These are phyloP conservation scores for Magnusiomyces magnusii DNA, from an alignment of 1,139 yeast species.

Conservation along the genomic window DNA sequence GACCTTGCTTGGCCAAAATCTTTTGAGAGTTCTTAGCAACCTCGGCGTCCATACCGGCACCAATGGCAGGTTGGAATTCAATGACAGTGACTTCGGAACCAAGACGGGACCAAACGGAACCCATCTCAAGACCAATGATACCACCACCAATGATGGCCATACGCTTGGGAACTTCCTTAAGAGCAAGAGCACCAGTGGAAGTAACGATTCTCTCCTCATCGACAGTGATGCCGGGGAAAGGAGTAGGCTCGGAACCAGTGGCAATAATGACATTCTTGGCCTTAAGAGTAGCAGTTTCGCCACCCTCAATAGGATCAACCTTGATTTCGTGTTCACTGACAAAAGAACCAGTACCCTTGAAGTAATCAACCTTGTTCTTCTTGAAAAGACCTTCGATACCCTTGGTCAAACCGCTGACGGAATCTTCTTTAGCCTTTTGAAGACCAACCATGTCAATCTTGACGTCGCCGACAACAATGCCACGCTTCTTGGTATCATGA, in stretches of 20 bases:
- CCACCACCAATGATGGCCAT: slow-evolving; percentile 98
- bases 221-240: slow-evolving; percentile 96
- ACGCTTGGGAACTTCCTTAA: slow-evolving; percentile 86
- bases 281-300: slow-evolving; percentile 55
- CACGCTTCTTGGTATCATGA: slow-evolving; percentile 86
- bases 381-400: slow-evolving; percentile 95
- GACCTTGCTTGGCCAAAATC: slow-evolving; percentile 87
- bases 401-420: slow-evolving; percentile 80
- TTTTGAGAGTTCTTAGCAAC: slow-evolving; percentile 86
- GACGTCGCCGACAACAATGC: slow-evolving; percentile 85
- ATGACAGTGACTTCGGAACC: slow-evolving; percentile 94
- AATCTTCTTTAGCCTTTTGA: slow-evolving; percentile 87
- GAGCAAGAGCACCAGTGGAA: slow-evolving; percentile 83
- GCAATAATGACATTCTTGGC: slow-evolving; percentile 92
- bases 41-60: slow-evolving; percentile 97
- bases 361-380: slow-evolving; percentile 90
- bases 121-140: slow-evolving; percentile 99
- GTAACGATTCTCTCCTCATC: slow-evolving; percentile 98
- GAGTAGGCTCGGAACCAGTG: slow-evolving; percentile 97
- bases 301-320: slow-evolving; percentile 84
- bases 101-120: slow-evolving; percentile 92
- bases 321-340: slow-evolving; percentile 69
- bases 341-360: slow-evolving; percentile 89
- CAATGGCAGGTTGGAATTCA: slow-evolving; percentile 85
- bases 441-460: slow-evolving; percentile 66